A percentile compares a stretch with the other conserved stretches of the same genome.
phyloP scores from a whole-genome alignment of 306 rosid genomes.

The Medicago ruthenica region DNA sequence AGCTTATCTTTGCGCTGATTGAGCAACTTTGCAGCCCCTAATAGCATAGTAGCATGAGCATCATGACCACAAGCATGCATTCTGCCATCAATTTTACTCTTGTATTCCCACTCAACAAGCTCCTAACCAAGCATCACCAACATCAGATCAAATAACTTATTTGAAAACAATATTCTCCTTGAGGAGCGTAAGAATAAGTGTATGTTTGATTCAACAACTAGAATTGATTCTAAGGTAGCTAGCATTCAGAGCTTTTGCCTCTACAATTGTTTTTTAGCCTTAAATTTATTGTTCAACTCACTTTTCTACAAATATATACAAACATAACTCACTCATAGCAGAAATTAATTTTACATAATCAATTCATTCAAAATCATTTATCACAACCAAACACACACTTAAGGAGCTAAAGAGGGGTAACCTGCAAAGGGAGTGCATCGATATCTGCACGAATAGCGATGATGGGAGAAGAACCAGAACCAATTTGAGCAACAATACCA shows the following conservation, averaged over 20 bases:
- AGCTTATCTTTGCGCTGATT: constrained; percentile 55
- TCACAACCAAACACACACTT: background rate
- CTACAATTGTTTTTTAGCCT: background rate
- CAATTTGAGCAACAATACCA: constrained; percentile 53
- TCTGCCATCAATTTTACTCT: constrained; percentile 72
- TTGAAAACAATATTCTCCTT: background rate
- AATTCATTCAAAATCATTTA: background rate
- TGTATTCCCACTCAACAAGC: constrained; percentile 79
- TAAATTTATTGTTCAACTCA: background rate
- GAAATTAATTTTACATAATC: background rate
- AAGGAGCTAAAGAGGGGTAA: background rate
- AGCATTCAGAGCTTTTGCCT: background rate
- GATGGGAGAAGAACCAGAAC: constrained; percentile 50
- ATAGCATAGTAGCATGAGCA: constrained; percentile 79
- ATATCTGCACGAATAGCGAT: constrained; percentile 58
- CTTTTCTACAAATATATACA: background rate
- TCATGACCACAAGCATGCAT: constrained; percentile 89
- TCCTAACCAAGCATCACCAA: constrained; percentile 55
- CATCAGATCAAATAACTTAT: constrained; percentile 29
- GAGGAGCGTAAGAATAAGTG: background rate
- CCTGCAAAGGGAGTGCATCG: constrained; percentile 60
- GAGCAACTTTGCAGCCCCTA: constrained; percentile 80
- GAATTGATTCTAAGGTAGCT: background rate
- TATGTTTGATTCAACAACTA: background rate
- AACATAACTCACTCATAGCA: background rate